Evolutionary conservation across 345 rosid genomes (phyloP).

Genomic region (Gossypium longicalyx): DNA sequence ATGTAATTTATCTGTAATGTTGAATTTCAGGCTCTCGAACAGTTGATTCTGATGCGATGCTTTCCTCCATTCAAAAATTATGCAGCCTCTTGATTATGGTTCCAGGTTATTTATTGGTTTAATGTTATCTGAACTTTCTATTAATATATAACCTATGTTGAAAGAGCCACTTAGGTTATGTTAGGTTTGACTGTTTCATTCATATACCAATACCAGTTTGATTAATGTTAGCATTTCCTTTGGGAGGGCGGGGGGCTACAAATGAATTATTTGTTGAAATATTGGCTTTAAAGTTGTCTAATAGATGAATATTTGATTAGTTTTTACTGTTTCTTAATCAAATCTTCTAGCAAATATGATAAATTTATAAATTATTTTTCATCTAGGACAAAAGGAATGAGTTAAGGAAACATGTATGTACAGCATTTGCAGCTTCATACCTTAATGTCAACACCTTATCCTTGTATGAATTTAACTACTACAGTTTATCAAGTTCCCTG

Average conservation of each 20-base stretch:
- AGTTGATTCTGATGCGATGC: conserved; percentile 45
- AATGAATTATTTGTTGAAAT: not conserved
- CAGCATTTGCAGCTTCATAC: not conserved
- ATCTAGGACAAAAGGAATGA: not conserved
- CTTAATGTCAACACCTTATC: not conserved
- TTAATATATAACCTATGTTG: not conserved
- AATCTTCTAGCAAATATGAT: not conserved
- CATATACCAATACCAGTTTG: not conserved
- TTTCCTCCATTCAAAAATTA: conserved; percentile 55
- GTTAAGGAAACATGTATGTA: not conserved
- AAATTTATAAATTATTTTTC: not conserved
- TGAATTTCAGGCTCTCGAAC: conserved; percentile 40
- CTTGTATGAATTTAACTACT: not conserved
- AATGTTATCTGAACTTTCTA: conserved; percentile 2
- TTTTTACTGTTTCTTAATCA: not conserved
- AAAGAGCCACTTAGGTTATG: not conserved
- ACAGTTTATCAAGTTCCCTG: not conserved
- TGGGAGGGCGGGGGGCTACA: too few species aligned
- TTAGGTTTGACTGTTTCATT: not conserved
- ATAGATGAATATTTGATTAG: not conserved
- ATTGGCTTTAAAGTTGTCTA: not conserved
- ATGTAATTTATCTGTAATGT: not conserved
- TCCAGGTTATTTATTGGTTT: conserved; percentile 48
- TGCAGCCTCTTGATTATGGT: conserved; percentile 75
- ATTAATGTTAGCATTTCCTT: not conserved